phyloP scores from a whole-genome alignment of 202 grass and related monocot species.

The Hordeum pubiflorum region DNA sequence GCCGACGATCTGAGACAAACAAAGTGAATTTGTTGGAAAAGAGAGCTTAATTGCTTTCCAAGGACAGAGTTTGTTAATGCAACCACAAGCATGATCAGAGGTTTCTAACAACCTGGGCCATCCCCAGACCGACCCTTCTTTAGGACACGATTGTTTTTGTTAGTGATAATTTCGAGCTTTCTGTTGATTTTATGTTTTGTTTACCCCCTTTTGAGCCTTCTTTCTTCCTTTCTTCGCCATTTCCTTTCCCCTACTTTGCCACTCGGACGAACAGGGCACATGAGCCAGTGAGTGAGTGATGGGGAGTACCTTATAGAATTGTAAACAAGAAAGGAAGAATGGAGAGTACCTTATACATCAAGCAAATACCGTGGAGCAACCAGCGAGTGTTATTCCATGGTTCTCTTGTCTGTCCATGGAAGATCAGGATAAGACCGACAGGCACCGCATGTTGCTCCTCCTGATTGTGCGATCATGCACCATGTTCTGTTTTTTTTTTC shows the following conservation, averaged over 20 bases:
- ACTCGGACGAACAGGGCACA: slow-evolving; percentile 15
- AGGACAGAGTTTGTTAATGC: background rate
- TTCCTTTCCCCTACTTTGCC: background rate
- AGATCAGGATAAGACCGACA: background rate
- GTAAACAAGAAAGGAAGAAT: background rate
- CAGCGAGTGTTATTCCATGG: slow-evolving; percentile 5
- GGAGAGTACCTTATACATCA: slow-evolving; percentile 36
- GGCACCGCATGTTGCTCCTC: background rate
- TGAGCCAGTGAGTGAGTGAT: background rate
- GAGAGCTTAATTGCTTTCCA: background rate
- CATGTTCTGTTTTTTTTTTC: no score
- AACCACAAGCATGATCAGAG: slow-evolving; percentile 25
- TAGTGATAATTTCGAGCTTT: slow-evolving; percentile 1
- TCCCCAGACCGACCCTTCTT: background rate
- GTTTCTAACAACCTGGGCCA: slow-evolving; percentile 27
- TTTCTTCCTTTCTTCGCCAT: background rate
- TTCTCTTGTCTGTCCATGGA: background rate
- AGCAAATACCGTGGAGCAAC: slow-evolving; percentile 18
- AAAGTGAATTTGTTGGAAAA: background rate
- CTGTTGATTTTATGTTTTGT: background rate
- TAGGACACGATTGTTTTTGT: background rate
- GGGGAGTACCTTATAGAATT: slow-evolving; percentile 19
- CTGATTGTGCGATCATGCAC: background rate
- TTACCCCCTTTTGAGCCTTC: slow-evolving; percentile 12
- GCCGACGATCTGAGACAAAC: background rate